These are phyloP conservation scores for Malus hybrid DNA, from an alignment of 331 rosid species.

Conservation along the genomic window DNA sequence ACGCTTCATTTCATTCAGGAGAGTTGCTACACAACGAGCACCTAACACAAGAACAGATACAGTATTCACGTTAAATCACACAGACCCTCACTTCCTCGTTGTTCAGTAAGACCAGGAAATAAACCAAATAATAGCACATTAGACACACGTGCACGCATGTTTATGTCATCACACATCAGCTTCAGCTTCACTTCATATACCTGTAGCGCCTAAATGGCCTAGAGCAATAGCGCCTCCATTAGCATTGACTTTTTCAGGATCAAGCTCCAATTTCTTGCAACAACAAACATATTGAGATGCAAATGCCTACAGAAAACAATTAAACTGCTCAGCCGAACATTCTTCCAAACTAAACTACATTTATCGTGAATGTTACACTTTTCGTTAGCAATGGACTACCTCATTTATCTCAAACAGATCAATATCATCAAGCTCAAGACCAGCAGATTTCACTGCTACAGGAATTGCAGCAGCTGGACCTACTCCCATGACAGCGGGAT, in stretches of 20 bases:
- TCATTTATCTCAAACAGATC: slow-evolving; percentile 79
- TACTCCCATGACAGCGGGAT: slow-evolving; percentile 88
- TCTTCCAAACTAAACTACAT: background rate
- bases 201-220: slow-evolving; percentile 91
- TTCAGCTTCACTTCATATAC: slow-evolving; percentile 15
- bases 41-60: slow-evolving; percentile 29
- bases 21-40: slow-evolving; percentile 71
- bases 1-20: slow-evolving; percentile 82
- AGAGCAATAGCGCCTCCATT: slow-evolving; percentile 91
- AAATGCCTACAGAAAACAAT: slow-evolving; percentile 59
- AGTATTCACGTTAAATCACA: background rate
- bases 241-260: slow-evolving; percentile 63
- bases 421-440: slow-evolving; percentile 64
- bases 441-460: slow-evolving; percentile 82
- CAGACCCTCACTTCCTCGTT: no score
- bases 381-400: slow-evolving; percentile 26
- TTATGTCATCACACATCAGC: background rate
- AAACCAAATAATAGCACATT: no score
- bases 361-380: background rate
- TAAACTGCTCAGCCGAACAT: background rate
- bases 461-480: slow-evolving; percentile 92
- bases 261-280: slow-evolving; percentile 71
- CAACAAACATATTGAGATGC: slow-evolving; percentile 81
- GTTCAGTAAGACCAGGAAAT: no score
- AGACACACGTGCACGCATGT: no score